These are phyloP conservation scores for Acrocalymma vagum DNA, from an alignment of 2,329 filamentous ascomycete genomes.

Conservation along the genomic window DNA sequence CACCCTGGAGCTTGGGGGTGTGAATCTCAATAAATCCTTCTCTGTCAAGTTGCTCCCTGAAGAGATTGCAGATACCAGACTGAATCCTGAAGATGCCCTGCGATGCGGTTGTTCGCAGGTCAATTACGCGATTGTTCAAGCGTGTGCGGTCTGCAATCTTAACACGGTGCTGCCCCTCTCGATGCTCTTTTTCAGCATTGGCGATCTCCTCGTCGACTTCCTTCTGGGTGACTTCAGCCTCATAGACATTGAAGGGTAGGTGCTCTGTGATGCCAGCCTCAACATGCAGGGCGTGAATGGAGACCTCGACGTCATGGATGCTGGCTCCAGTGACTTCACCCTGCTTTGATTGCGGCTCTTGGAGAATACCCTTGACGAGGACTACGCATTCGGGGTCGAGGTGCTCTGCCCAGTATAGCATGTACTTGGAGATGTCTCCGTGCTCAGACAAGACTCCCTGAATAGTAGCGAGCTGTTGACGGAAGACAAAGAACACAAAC, in stretches of 20 bases:
- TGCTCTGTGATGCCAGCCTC: constrained; percentile 68
- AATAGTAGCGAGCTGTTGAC: constrained; percentile 82
- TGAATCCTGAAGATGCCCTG: constrained; percentile 90
- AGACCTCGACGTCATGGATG: constrained; percentile 78
- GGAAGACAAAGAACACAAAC: constrained; percentile 85
- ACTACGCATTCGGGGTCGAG: constrained; percentile 81
- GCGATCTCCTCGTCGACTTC: constrained; percentile 61
- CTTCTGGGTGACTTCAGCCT: constrained; percentile 69
- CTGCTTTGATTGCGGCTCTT: constrained; percentile 70
- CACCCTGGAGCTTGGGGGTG: constrained; percentile 89
- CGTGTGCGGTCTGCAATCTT: constrained; percentile 77
- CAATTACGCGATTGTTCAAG: constrained; percentile 80
- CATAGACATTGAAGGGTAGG: constrained; percentile 74
- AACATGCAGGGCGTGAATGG: constrained; percentile 71
- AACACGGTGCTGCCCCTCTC: constrained; percentile 64
- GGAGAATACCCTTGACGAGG: constrained; percentile 76
- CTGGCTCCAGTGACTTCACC: constrained; percentile 78
- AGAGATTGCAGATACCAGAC: constrained; percentile 79
- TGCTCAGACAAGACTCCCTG: constrained; percentile 80
- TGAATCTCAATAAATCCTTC: constrained; percentile 91
- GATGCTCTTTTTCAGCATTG: constrained; percentile 62
- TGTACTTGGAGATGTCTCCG: constrained; percentile 72
- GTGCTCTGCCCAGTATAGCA: constrained; percentile 89
- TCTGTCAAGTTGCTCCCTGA: constrained; percentile 77
- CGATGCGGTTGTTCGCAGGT: constrained; percentile 84